These are phyloP conservation scores for Hydrangea macrophylla DNA, from an alignment of 148 eudicot genomes.

Conservation along the genomic window DNA sequence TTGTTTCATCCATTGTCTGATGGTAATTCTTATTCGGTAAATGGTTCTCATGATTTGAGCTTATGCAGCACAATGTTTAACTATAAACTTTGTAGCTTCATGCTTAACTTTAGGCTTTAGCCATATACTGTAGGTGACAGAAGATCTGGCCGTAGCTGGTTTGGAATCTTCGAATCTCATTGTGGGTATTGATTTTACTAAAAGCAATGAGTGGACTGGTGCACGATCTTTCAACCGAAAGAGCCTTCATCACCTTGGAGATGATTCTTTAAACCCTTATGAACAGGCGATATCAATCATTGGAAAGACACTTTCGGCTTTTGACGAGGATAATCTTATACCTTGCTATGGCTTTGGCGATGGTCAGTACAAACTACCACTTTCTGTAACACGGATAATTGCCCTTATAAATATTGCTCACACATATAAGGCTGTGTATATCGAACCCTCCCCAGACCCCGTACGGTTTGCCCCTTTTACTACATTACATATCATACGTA, in stretches of 20 bases:
- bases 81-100: neutral
- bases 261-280: slow-evolving; percentile 32
- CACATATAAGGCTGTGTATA: too few species aligned
- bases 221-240: slow-evolving; percentile 22
- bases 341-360: slow-evolving; percentile 43
- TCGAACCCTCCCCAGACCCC: too few species aligned
- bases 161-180: slow-evolving; percentile 40
- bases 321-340: slow-evolving; percentile 40
- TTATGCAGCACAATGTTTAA: too few species aligned
- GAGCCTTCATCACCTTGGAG: slow-evolving; percentile 29
- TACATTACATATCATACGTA: too few species aligned
- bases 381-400: too few species aligned
- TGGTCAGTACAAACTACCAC: slow-evolving; percentile 9
- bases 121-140: slow-evolving; percentile 22
- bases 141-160: slow-evolving; percentile 26
- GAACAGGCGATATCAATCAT: slow-evolving; percentile 40
- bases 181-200: slow-evolving; percentile 39
- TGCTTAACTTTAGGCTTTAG: neutral
- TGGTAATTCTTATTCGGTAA: neutral
- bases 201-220: slow-evolving; percentile 44
- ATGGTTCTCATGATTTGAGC: too few species aligned
- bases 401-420: too few species aligned
- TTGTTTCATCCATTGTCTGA: neutral
- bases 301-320: slow-evolving; percentile 31
- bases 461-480: too few species aligned